Base-by-base conservation (phyloP, 805 yeast species). In the Hanseniaspora guilliermondii region DNA sequence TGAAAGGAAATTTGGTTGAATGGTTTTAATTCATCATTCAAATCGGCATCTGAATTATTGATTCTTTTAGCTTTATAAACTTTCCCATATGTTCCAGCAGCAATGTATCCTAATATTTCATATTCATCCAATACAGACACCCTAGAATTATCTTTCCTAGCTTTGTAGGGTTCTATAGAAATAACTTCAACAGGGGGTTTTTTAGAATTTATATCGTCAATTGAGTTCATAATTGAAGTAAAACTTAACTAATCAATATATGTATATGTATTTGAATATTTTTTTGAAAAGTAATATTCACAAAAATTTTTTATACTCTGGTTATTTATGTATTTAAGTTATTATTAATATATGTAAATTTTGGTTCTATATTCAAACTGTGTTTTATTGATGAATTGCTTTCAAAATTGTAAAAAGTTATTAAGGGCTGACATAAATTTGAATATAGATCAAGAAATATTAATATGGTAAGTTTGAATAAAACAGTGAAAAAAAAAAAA, bases 51-150 rank as follows among this genome's bases (percentile, higher is more conserved):
- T 11, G 6, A 25, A 9, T 24, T 35, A 11, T 22, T 19, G 5
- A 64, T 65, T 8, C 81, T 74, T 58, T 77, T 77, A 7, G 97
- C 97, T 65, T 93, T 91, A 71, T 88, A 93, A 21, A 93, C 99
- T 65, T 87, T 88, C 56, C 98, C 98, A 67, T 93, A 93, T 0
- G 98, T 93, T 39, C 98, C 98, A 0, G 98, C 96, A 1, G 98
- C 98, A 56, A 93, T 93, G 68, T 93, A 93, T 0, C 98, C 98
- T 17, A 88, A 69, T 57, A 93, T 83, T 58, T 84, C 89, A 68
- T 89, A 93, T 61, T 83, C 84, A 52, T 83, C 82, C n/a, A 87
- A 70, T 3, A 93, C 96, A 2, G 85, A 80, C 32, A 78, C 74
- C 52, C 96, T 70, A 14, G 77, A 68, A 25, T 76, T 67, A 64